phyloP scores from a whole-genome alignment of 371 early-diverging fungal genomes.

The Apophysomyces ossiformis region DNA sequence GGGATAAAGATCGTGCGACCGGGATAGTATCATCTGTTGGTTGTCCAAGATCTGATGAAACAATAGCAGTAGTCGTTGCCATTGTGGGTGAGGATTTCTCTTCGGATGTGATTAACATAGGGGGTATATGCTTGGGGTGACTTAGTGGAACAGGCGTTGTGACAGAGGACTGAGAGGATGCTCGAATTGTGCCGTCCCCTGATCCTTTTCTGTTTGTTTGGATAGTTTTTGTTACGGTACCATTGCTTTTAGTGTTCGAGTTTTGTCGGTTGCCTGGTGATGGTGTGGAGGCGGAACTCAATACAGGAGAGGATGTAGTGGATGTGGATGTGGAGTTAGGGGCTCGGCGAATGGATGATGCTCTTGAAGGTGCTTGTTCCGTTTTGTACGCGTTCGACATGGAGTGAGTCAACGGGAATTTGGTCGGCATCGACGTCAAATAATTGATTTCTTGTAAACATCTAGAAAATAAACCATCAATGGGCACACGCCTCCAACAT shows the following conservation, averaged over 20 bases:
- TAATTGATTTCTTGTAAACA: constrained; percentile 72
- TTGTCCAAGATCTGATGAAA: neutral
- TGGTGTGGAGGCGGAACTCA: constrained; percentile 8
- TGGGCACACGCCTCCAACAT: neutral
- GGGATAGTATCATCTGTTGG: neutral
- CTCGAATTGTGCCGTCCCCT: constrained; percentile 66
- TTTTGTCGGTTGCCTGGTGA: constrained; percentile 4
- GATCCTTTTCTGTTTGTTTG: constrained; percentile 69
- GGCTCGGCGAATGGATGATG: constrained; percentile 13
- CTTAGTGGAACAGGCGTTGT: constrained; percentile 12
- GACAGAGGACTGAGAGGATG: neutral
- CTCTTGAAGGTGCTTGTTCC: constrained; percentile 9
- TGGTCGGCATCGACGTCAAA: constrained; percentile 51
- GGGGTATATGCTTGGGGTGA: constrained; percentile 13
- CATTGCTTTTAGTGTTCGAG: constrained; percentile 8
- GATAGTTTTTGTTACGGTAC: neutral
- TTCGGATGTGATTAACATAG: constrained; percentile 9
- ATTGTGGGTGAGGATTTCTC: constrained; percentile 2
- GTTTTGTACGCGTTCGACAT: constrained; percentile 15
- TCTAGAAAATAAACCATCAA: constrained; percentile 28
- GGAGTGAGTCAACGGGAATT: constrained; percentile 42
- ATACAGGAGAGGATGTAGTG: constrained; percentile 17
- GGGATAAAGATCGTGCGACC: constrained; percentile 7
- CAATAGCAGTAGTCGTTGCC: neutral
- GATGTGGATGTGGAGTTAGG: constrained; percentile 13